These are phyloP conservation scores for Flueggea neowawraea DNA, from an alignment of 441 rosid genomes.

Conservation along the genomic window DNA sequence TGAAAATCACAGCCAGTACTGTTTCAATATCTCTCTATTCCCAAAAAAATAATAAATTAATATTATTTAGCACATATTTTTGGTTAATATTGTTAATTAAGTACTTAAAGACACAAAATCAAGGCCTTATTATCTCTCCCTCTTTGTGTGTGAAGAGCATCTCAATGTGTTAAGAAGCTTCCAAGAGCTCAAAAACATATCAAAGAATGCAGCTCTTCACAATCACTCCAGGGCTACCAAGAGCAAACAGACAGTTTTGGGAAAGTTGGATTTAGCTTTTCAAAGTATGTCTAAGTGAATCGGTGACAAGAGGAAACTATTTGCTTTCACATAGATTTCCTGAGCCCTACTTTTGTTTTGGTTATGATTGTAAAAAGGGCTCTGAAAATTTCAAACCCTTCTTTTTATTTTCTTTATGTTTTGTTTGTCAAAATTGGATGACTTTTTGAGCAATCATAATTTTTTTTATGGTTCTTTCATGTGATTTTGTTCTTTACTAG, in stretches of 20 bases:
- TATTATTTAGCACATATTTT: not conserved
- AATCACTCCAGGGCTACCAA: slow-evolving; percentile 24
- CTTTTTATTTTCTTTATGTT: not conserved
- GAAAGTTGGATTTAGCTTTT: slow-evolving; percentile 29
- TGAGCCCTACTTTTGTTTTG: slow-evolving; percentile 8
- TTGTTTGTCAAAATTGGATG: slow-evolving; percentile 1
- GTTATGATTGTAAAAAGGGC: slow-evolving; percentile 17
- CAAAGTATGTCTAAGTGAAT: slow-evolving; percentile 11
- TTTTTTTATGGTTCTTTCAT: not conserved
- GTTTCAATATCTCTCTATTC: slow-evolving; percentile 1
- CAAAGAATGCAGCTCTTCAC: slow-evolving; percentile 10
- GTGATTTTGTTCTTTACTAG: too few relatives aligned
- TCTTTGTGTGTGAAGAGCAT: slow-evolving; percentile 23
- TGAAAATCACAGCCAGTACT: slow-evolving; percentile 17
- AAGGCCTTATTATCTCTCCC: slow-evolving; percentile 14
- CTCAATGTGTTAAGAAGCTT: slow-evolving; percentile 30
- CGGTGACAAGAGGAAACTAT: slow-evolving; percentile 20
- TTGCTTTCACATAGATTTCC: slow-evolving; percentile 25
- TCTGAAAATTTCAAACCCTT: slow-evolving; percentile 31
- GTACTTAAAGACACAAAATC: slow-evolving; percentile 1
- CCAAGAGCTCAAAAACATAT: slow-evolving; percentile 35
- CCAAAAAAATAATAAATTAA: slow-evolving; percentile 6
- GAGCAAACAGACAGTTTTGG: slow-evolving; percentile 34
- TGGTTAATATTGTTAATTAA: not conserved
- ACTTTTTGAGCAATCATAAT: not conserved